Percentiles rank a stretch among this genome's conserved stretches.
phyloP scores from a whole-genome alignment of 352 stramenopile genomes.

The Globisporangium nunn region DNA sequence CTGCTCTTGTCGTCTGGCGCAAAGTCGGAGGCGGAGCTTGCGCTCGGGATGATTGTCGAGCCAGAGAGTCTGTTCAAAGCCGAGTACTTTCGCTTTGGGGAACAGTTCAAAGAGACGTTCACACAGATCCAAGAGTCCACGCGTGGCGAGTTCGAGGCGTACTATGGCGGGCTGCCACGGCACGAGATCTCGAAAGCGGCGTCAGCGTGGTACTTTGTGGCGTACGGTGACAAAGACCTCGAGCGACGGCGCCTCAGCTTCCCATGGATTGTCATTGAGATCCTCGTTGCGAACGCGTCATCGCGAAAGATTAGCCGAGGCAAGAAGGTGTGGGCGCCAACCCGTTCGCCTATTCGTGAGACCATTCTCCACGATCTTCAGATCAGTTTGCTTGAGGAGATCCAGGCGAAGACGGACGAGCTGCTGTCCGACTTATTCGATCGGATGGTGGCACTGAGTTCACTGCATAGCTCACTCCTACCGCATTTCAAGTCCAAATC shows the following conservation, averaged over 20 bases:
- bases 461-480: constrained; percentile 30
- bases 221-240: constrained; percentile 37
- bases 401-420: constrained; percentile 37
- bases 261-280: constrained; percentile 60
- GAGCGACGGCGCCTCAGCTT: constrained; percentile 48
- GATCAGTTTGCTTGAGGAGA: constrained; percentile 47
- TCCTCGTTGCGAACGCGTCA: constrained; percentile 37
- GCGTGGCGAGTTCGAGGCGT: constrained; percentile 33
- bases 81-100: constrained; percentile 75
- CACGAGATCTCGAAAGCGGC: constrained; percentile 35
- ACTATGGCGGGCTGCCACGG: constrained; percentile 12
- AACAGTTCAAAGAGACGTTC: constrained; percentile 64
- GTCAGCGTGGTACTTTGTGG: constrained; percentile 63
- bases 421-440: constrained; percentile 61
- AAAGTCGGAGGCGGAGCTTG: constrained; percentile 52
- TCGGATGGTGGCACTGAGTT: constrained; percentile 43
- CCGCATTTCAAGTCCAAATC: constrained; percentile 30
- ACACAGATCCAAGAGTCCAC: constrained; percentile 39
- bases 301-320: constrained; percentile 7
- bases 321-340: constrained; percentile 22
- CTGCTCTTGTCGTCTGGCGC: constrained; percentile 62
- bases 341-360: constrained; percentile 15
- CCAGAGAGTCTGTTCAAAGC: constrained; percentile 46
- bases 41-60: constrained; percentile 69
- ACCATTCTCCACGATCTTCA: constrained; percentile 49